Percentiles rank a stretch among this genome's conserved stretches.
Evolutionary conservation across 2,329 filamentous ascomycete genomes (phyloP).

Genomic region (Cytospora schulzeri): DNA sequence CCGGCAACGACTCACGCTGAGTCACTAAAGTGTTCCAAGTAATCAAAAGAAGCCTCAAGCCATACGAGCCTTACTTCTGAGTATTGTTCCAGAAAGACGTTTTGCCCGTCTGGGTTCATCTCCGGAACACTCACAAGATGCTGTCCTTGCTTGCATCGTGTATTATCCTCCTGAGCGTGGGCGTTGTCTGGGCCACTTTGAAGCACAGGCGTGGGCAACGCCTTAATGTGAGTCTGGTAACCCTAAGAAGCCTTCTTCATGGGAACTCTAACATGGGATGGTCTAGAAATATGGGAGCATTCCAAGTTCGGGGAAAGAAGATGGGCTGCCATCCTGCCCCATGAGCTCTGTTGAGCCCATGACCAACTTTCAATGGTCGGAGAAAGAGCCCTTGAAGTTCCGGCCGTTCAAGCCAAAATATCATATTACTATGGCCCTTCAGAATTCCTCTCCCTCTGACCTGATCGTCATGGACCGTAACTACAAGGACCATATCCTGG

Average conservation of each 20-base stretch:
- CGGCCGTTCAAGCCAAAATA: conserved; percentile 56
- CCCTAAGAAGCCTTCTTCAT: no score
- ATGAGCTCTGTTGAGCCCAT: conserved; percentile 34
- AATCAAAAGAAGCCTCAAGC: background rate
- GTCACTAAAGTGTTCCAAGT: background rate
- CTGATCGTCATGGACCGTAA: conserved; percentile 56
- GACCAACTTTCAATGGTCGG: conserved; percentile 44
- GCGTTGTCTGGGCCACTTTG: background rate
- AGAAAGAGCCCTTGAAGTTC: conserved; percentile 41
- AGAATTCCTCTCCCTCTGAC: conserved; percentile 47
- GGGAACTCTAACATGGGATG: no score
- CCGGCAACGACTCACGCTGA: background rate
- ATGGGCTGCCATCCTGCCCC: conserved; percentile 3
- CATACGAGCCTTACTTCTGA: background rate
- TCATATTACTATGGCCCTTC: conserved; percentile 57
- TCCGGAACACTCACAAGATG: background rate
- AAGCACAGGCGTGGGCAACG: background rate
- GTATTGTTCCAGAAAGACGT: background rate
- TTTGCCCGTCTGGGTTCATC: background rate
- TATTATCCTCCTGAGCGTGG: background rate
- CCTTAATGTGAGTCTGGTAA: background rate
- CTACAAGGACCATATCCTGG: conserved; percentile 48
- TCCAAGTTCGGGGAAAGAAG: background rate
- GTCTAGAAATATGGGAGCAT: background rate
- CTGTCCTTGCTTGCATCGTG: background rate